These are phyloP conservation scores for Candida parachauliodes DNA, from an alignment of 805 yeast genomes.

Conservation along the genomic window DNA sequence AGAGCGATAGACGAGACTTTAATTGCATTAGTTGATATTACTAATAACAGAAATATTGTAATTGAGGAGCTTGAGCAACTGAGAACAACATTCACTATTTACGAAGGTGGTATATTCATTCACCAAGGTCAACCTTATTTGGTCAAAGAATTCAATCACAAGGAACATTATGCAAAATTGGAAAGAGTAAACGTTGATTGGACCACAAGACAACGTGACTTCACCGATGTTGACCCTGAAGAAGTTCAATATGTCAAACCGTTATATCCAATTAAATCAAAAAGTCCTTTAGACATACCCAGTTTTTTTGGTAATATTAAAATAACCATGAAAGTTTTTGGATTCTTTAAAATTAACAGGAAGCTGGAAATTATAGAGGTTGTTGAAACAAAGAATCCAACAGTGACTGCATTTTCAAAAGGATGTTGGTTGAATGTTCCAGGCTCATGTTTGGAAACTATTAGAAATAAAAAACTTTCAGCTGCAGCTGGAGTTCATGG, in stretches of 20 bases:
- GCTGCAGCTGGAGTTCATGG: slow-evolving; percentile 95
- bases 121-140: slow-evolving; percentile 92
- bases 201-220: slow-evolving; percentile 89
- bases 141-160: slow-evolving; percentile 78
- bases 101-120: slow-evolving; percentile 87
- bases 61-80: slow-evolving; percentile 89
- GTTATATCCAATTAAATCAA: slow-evolving; percentile 37
- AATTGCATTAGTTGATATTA: slow-evolving; percentile 87
- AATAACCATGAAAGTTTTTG: slow-evolving; percentile 79
- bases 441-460: slow-evolving; percentile 50
- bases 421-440: slow-evolving; percentile 96
- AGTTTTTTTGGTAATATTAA: slow-evolving; percentile 72
- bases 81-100: slow-evolving; percentile 83
- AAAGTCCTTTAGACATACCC: slow-evolving; percentile 42
- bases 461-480: slow-evolving; percentile 56
- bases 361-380: slow-evolving; percentile 82
- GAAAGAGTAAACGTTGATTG: slow-evolving; percentile 90
- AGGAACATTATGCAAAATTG: slow-evolving; percentile 78
- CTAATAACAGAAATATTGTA: slow-evolving; percentile 69
- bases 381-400: slow-evolving; percentile 89
- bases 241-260: slow-evolving; percentile 65
- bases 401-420: slow-evolving; percentile 60
- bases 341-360: slow-evolving; percentile 83
- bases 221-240: slow-evolving; percentile 85
- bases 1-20: slow-evolving; percentile 79